Base-by-base conservation (phyloP, 352 stramenopile genomes). In the Phytophthora chlamydospora region DNA sequence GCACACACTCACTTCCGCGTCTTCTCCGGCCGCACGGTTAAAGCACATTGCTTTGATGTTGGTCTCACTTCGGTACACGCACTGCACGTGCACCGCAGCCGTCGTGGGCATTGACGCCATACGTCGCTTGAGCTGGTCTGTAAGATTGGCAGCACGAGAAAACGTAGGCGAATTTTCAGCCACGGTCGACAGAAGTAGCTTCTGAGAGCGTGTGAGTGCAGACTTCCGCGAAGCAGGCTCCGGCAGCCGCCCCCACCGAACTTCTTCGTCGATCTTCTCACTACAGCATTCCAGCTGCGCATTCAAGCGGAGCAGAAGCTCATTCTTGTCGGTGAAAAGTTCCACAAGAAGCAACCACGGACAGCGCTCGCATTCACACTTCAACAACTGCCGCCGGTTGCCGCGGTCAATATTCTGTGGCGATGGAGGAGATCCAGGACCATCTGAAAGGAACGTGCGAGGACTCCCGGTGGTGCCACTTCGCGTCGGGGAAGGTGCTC, bases 1-100 rank as follows among this genome's bases (percentile, higher is more conserved):
- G 42, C 83, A 94, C 16, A 92, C 58, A 40, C 89, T 83, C 53
- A 94, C 74, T 68, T 92, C 85, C 0, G 76, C 43, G 16, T 78
- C 69, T 36, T 73, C 66, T 3, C 87, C 79, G 0, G 66, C 78
- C 12, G 83, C 73, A 29, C 52, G 73, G 57, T 96, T 96, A 41
- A 94, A 88, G 47, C 84, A 92, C 55, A 96, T 86, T 24, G 75
- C 83, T 73, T 92, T 93, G 50, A 96, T 91, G 21, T 83, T 86
- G 4, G 85, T 90, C 29, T 96, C 83, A 42, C 81, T 90, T 19
- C 81, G 69, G 58, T 96, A 95, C 35, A 93, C 87, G 29, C 80
- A 88, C 7, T 87, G 73, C 1, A 85, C 59, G 31, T 82, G 65
- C 33, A 91, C 63, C 40, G 55, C 39, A 43, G 61, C 55, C 44